Base-by-base conservation (phyloP, 2,329 filamentous ascomycete species). In the Ceratocystis cubensis region DNA sequence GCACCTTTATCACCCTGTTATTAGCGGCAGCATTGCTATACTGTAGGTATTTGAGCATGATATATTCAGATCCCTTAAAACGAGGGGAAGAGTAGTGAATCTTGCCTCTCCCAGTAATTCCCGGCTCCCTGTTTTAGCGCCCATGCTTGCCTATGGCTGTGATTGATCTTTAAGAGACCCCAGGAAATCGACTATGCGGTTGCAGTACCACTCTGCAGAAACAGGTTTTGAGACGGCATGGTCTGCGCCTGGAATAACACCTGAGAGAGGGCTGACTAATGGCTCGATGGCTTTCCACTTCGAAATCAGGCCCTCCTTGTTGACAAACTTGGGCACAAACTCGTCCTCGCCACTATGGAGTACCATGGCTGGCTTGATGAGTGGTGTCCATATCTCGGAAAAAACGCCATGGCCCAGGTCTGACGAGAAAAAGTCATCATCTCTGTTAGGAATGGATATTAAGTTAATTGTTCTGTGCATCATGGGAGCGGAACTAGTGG, bases 401-500 rank as follows among this genome's bases (percentile, higher is more conserved):
- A 91, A 77, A 20, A 79, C 78, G 41, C 82, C 78, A 41, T 80
- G 76, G 0, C 78, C 74, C n/a, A 94, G 76, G 72, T 94, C 88
- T 2, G 84, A 86, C n/a, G 88, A 92, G 76, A 96, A 96, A 72
- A 88, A 90, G 73, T 96, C 92, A 73, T 96, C 92, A 67, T 89
- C 87, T 7, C 87, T 88, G 4, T 84, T 83, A 61, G 10, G 10
- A 41, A 46, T 30, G 59, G 5, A 50, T 41, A 5, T 25, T 37
- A 20, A 1, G 8, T 53, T 22, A 41, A 30, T 63, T 7, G 44
- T 22, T 25, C 15, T 41, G 37, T 13, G n/a, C 2, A 10, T 25
- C 46, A 7, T 33, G 15, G 15, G 25, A 22, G 8, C 22, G 17
- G 13, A 7, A 13, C 33, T 4, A 28, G 10, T 5, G 5, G 13